Conservation (phyloP, 228 moss, liverwort and hornwort genomes). For the Sphagnum magellanicum region DNA sequence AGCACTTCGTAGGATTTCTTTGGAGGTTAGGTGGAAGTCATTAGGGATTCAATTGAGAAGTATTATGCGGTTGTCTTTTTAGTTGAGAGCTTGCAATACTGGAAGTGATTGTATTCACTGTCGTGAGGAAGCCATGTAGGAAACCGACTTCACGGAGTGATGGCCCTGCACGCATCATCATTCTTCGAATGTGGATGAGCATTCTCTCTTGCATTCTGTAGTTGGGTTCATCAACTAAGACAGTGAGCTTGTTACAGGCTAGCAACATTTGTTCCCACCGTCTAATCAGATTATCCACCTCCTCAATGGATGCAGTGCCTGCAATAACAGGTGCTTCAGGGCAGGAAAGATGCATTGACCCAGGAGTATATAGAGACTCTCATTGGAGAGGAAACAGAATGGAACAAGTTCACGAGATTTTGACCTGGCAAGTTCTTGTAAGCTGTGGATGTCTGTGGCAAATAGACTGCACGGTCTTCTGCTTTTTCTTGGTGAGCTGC, state of each 20-base stretch:
- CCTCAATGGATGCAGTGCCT: slow-evolving; percentile 43
- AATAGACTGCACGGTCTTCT: slow-evolving; percentile 14
- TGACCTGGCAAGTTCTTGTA: slow-evolving; percentile 52
- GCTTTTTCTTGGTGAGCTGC: slow-evolving; percentile 19
- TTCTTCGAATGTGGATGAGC: slow-evolving; percentile 36
- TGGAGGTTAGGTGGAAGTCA: too few relatives aligned
- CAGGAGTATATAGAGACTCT: not conserved
- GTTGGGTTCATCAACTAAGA: slow-evolving; percentile 27
- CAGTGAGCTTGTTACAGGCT: slow-evolving; percentile 31
- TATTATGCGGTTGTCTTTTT: not conserved
- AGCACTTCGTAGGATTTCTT: too few relatives aligned
- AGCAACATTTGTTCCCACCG: slow-evolving; percentile 34
- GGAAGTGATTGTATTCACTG: slow-evolving; percentile 32
- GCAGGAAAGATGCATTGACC: not conserved
- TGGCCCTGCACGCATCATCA: slow-evolving; percentile 43
- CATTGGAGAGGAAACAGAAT: not conserved
- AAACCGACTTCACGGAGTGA: slow-evolving; percentile 49
- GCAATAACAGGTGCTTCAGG: not conserved
- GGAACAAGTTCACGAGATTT: slow-evolving; percentile 1
- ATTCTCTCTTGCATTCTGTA: slow-evolving; percentile 45
- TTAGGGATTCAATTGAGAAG: too few relatives aligned
- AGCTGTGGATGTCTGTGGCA: slow-evolving; percentile 24
- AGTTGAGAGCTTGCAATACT: slow-evolving; percentile 8
- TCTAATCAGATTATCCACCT: slow-evolving; percentile 50
- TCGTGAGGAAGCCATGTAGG: slow-evolving; percentile 47